These are phyloP conservation scores for Colletotrichum plurivorum DNA, from an alignment of 2,329 filamentous ascomycete species.

Conservation along the genomic window DNA sequence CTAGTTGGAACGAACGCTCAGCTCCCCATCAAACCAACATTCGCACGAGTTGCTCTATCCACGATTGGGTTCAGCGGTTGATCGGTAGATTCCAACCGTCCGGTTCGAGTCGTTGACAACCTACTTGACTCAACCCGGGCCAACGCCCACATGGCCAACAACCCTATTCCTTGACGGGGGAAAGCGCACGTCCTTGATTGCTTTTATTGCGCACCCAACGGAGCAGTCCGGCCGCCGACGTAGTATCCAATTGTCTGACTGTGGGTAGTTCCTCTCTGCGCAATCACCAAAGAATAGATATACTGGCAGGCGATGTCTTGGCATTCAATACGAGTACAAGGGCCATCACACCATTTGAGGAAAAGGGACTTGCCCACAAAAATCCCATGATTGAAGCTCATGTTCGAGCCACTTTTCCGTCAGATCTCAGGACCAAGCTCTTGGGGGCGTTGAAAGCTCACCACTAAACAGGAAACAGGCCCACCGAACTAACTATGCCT, in stretches of 20 bases:
- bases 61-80: too few species aligned
- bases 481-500: conserved; percentile 32
- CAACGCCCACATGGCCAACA: not conserved
- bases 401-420: conserved; percentile 5
- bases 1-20: too few species aligned
- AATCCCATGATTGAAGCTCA: not conserved
- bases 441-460: conserved; percentile 10
- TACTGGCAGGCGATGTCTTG: not conserved
- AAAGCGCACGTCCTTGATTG: not conserved
- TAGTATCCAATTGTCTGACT: not conserved
- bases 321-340: conserved; percentile 1
- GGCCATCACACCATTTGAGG: not conserved
- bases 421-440: conserved; percentile 14
- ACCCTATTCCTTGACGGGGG: not conserved
- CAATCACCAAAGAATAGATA: not conserved
- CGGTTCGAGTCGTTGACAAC: not conserved
- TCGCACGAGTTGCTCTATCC: too few species aligned
- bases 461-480: conserved; percentile 35
- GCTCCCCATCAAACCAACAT: too few species aligned
- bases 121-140: not conserved
- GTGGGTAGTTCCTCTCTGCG: not conserved
- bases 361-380: not conserved
- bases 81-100: too few species aligned
- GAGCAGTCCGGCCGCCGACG: not conserved
- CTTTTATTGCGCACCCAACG: not conserved